Evolutionary conservation across 2,329 filamentous ascomycete genomes (phyloP), one percentile per base, ranked within the genome.

Genomic region (Biscogniauxia sp.): DNA sequence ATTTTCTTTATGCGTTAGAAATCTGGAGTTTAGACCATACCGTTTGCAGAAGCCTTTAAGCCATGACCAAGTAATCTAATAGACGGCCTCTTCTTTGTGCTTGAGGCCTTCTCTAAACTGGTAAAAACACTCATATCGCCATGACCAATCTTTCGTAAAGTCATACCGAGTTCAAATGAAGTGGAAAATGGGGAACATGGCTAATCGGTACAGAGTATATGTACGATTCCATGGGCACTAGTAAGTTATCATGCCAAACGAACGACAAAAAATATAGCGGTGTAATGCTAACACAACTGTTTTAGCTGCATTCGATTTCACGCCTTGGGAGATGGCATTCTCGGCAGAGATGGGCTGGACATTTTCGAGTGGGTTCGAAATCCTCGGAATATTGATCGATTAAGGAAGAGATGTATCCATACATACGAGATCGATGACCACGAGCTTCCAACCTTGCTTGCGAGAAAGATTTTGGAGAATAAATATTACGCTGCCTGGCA

Each of bases 361-460:
- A 53, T 67, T 28, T 64, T 66, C 26, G 51, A 63, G 37, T 67
- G 61, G 63, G 20, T 66, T 50, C 60, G 60, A 5, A 37, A 65
- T 37, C 57, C 61, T 2, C 51, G 3, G 11, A 64, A 66, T 50
- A 60, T 66, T 26, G 15, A 19, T 15, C 52, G 60, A 37, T 55
- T 67, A 50, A 58, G 57, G 25, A 61, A 57, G 19, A 59, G 60
- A 13, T 26, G 51, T 23, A n/a, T 52, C 66, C 25, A 54, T 50
- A 57, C 17, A 67, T 20, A 58, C 2, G 63, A 67, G 9, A 20
- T 65, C 20, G 13, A 7, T 13, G 2, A 26, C 7, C 6, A 45
- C 37, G 37, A 45, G 6, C 1, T 45, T 17, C 37, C 37, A 5
- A 45, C 6, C n/a, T 64, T 66, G 25, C 45, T 65, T 4, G 51